These are phyloP conservation scores for Begonia peltatifolia DNA, from an alignment of 306 rosid genomes.

Conservation along the genomic window DNA sequence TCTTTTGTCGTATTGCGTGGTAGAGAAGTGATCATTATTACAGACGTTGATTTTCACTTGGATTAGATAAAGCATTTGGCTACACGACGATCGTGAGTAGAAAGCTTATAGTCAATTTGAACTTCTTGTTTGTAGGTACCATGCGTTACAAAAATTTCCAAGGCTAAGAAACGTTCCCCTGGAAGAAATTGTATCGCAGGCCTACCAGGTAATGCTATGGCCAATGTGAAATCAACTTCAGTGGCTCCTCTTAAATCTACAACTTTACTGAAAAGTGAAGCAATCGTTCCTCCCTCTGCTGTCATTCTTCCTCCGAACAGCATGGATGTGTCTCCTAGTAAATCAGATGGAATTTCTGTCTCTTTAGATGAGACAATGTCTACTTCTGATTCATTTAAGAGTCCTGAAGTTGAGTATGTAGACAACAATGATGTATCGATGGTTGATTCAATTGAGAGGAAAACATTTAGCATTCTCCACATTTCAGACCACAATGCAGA, in stretches of 20 bases:
- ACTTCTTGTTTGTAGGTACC: conserved; percentile 29
- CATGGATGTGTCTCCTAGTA: conserved; percentile 61
- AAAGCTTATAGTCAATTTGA: too few species aligned
- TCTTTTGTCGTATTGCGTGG: too few species aligned
- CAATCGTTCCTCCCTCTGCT: conserved; percentile 13
- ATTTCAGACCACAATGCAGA: conserved; percentile 41
- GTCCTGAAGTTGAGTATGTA: conserved; percentile 75
- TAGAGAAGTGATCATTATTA: too few species aligned
- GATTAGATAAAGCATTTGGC: too few species aligned
- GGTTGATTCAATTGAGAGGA: conserved; percentile 53
- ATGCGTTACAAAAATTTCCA: conserved; percentile 40
- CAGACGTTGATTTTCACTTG: too few species aligned
- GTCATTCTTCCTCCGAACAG: conserved; percentile 18
- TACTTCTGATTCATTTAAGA: conserved; percentile 67
- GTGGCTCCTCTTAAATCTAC: conserved; percentile 28
- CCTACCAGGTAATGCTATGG: conserved; percentile 14
- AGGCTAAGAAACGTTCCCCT: conserved; percentile 43
- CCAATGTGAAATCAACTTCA: conserved; percentile 26
- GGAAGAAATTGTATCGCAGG: conserved; percentile 13
- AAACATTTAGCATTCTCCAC: conserved; percentile 53
- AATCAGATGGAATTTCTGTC: conserved; percentile 68
- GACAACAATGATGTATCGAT: conserved; percentile 52
- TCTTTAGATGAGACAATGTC: conserved; percentile 85
- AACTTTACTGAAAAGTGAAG: conserved; percentile 20
- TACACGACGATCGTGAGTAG: too few species aligned